Evolutionary conservation across 495 filamentous ascomycete genomes (phyloP).

Genomic region (Terfezia claveryi): DNA sequence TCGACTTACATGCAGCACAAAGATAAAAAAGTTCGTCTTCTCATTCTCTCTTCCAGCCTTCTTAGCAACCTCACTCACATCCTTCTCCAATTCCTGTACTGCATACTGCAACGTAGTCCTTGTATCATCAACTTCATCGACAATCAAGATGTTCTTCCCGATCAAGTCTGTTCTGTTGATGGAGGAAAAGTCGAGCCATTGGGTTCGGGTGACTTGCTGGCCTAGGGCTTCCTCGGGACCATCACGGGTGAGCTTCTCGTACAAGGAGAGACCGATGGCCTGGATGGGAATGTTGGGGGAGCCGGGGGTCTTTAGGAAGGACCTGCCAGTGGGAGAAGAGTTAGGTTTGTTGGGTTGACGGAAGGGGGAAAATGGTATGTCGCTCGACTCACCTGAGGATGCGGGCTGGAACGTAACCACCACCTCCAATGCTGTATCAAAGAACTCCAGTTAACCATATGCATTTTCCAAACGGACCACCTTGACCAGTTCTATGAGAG

Average conservation of each 20-base stretch:
- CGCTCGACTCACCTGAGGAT: conserved; percentile 41
- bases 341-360: neutral
- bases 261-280: conserved; percentile 92
- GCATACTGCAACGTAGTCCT: conserved; percentile 94
- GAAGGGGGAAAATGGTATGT: neutral
- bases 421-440: conserved; percentile 50
- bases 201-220: conserved; percentile 87
- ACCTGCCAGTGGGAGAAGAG: conserved; percentile 18
- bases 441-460: neutral
- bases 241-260: conserved; percentile 54
- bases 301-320: conserved; percentile 80
- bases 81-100: conserved; percentile 85
- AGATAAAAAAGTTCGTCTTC: conserved; percentile 71
- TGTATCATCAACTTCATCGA: conserved; percentile 97
- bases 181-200: conserved; percentile 86
- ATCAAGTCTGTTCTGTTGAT: conserved; percentile 73
- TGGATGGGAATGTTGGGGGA: conserved; percentile 95
- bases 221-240: conserved; percentile 38
- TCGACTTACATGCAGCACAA: conserved; percentile 72
- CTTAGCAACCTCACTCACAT: conserved; percentile 63
- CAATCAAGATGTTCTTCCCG: conserved; percentile 92
- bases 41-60: conserved; percentile 39
- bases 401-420: conserved; percentile 89
- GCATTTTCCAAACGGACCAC: too few species aligned
- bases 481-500: neutral